These are phyloP conservation scores for Abortiporus biennis DNA, from an alignment of 1,284 basidiomycete genomes.

Conservation along the genomic window DNA sequence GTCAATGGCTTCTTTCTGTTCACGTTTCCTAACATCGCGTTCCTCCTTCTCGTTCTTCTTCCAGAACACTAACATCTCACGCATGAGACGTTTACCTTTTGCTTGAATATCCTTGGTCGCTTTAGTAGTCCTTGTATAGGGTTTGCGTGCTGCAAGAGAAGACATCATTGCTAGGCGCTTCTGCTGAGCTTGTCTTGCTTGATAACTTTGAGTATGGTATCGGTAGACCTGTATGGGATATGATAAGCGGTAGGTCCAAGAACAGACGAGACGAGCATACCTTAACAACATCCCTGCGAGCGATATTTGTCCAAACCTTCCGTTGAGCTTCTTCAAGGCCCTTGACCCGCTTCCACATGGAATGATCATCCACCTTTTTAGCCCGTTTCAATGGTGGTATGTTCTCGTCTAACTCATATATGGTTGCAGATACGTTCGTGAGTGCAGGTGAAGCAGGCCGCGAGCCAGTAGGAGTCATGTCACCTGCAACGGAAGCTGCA, in stretches of 20 bases:
- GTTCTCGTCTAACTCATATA: constrained; percentile 66
- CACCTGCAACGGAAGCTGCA: constrained; percentile 43
- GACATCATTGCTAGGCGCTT: constrained; percentile 77
- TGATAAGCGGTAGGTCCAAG: not conserved
- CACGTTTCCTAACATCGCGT: constrained; percentile 86
- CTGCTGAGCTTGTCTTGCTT: constrained; percentile 57
- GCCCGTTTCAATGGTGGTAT: constrained; percentile 66
- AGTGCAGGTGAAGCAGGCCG: constrained; percentile 58
- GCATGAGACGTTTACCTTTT: constrained; percentile 85
- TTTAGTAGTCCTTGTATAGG: constrained; percentile 77
- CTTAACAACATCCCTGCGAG: constrained; percentile 76
- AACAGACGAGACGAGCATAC: constrained; percentile 31
- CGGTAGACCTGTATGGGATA: constrained; percentile 66
- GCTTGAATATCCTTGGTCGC: constrained; percentile 85
- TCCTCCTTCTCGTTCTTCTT: constrained; percentile 98
- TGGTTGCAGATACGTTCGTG: constrained; percentile 45
- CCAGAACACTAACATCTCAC: constrained; percentile 96
- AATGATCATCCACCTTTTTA: constrained; percentile 65
- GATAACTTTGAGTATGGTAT: constrained; percentile 61
- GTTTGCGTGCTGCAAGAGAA: constrained; percentile 77
- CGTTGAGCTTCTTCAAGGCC: constrained; percentile 78
- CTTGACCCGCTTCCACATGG: constrained; percentile 69
- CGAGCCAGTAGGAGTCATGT: constrained; percentile 35
- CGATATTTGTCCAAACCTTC: constrained; percentile 85
- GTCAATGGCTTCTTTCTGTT: constrained; percentile 91